Evolutionary conservation across 2,329 filamentous ascomycete species (phyloP), one percentile per base, ranked within the genome.

Genomic region (Paracoccidioides brasiliensis): DNA sequence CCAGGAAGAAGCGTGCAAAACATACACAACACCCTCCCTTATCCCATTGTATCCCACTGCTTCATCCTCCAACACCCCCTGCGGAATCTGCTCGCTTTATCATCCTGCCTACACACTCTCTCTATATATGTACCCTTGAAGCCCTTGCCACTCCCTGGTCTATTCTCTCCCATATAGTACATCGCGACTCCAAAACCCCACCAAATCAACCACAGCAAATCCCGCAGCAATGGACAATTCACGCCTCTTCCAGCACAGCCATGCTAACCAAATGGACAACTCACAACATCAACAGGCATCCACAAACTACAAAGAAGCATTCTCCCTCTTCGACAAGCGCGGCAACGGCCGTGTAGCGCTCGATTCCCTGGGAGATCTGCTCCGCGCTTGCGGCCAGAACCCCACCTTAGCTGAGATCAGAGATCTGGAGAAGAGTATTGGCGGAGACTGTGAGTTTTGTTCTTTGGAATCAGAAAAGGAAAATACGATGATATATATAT

Each of bases 301-400:
- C 59, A 97, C 91, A 78, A 97, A 98, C 85, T 98, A 97, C 88
- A 97, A 97, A 80, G 93, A 98, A 85, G 93, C 93, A 65, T 98
- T 98, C 76, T 90, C 90, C 67, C 87, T 98, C 72, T 98, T 97
- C 80, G 93, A 98, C 81, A 97, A 96, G 84, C 91, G 93, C 73
- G 93, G 93, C 70, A 95, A 88, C 70, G 90, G 91, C 69, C 90
- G 90, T 66, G 93, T 97, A 64, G 76, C 86, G 43, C 79, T 90
- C 71, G 86, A 91, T 63, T 86, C 85, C 61, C 82, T 98, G 56
- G 93, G 93, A 64, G 93, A 98, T 72, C 81, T 98, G 58, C 83
- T 98, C 63, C 87, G 93, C 70, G 93, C 93, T 55, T 98, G 93
- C 71, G 93, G 93, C 50, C 93, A 98, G 78, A 98, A 98, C 76